A percentile compares a stretch with the other conserved stretches of the same genome.
Conservation (phyloP, 192 early-diverging fungal species). For the Linnemannia exigua region DNA sequence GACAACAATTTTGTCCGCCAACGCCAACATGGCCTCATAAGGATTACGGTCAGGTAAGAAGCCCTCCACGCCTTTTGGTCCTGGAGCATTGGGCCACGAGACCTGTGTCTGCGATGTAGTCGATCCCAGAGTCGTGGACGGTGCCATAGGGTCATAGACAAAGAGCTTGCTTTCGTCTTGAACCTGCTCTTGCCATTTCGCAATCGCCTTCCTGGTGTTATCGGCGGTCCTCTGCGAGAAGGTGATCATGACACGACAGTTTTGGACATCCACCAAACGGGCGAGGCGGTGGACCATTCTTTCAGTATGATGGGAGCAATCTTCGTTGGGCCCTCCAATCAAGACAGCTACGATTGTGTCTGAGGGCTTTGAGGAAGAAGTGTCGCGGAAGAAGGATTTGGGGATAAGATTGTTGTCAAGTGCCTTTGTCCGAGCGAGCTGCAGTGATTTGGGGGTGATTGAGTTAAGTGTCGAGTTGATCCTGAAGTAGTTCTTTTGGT, state of each 20-base stretch:
- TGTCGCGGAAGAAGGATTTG: constrained; percentile 14
- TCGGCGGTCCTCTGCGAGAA: constrained; percentile 48
- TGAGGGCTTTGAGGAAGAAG: neutral
- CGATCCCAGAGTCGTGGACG: neutral
- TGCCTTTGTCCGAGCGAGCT: constrained; percentile 4
- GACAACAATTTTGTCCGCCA: constrained; percentile 54
- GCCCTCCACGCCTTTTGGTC: constrained; percentile 12
- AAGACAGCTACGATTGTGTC: constrained; percentile 27
- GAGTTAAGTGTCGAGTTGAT: constrained; percentile 46
- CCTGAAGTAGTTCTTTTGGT: constrained; percentile 54
- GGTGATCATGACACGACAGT: constrained; percentile 27
- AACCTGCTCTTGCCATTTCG: neutral
- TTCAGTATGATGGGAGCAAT: constrained; percentile 48
- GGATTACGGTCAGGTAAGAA: constrained; percentile 17
- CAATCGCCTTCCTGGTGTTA: constrained; percentile 25
- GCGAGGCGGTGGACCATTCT: constrained; percentile 37
- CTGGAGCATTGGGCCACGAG: constrained; percentile 10
- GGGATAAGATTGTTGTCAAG: constrained; percentile 22
- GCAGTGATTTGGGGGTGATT: constrained; percentile 29
- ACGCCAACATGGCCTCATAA: constrained; percentile 44
- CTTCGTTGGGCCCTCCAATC: constrained; percentile 48
- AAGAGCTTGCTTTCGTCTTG: constrained; percentile 27
- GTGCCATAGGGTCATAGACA: constrained; percentile 38
- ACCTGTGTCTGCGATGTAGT: neutral
- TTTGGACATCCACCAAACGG: constrained; percentile 34